A percentile compares a stretch with the other conserved stretches of the same genome.
Conservation (phyloP, 495 filamentous ascomycete species). For the Penicillium argentinense region DNA sequence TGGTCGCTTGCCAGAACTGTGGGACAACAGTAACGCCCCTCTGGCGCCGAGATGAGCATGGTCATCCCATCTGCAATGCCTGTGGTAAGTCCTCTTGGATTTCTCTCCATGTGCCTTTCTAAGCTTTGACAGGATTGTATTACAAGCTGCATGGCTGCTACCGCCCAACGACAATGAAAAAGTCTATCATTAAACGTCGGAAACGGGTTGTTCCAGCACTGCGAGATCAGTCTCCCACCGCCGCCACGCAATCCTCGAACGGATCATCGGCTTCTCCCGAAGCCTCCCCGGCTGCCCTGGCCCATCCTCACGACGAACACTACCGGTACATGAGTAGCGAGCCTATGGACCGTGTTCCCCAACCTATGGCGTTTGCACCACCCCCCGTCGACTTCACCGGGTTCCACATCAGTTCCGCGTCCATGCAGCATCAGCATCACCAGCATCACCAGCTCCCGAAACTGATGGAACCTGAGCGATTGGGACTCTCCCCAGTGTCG, state of each 20-base stretch:
- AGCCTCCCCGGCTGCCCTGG: conserved; percentile 46
- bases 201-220: conserved; percentile 90
- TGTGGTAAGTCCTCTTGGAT: conserved; percentile 67
- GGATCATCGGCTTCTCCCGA: conserved; percentile 47
- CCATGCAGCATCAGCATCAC: too few species aligned
- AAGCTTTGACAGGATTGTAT: conserved; percentile 91
- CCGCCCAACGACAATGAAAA: conserved; percentile 95
- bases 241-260: conserved; percentile 43
- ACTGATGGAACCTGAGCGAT: conserved; percentile 39
- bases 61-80: conserved; percentile 97
- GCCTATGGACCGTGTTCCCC: conserved; percentile 35
- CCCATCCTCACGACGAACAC: conserved; percentile 59
- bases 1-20: conserved; percentile 96
- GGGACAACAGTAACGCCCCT: conserved; percentile 94
- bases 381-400: conserved; percentile 54
- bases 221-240: conserved; percentile 53
- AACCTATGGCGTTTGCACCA: conserved; percentile 38
- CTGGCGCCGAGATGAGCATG: conserved; percentile 92
- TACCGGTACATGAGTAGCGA: conserved; percentile 46
- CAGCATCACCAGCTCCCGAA: conserved; percentile 46
- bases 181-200: conserved; percentile 90
- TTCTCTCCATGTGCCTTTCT: too few species aligned
- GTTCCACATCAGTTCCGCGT: conserved; percentile 37
- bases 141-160: conserved; percentile 95
- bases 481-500: conserved; percentile 32